A percentile compares a stretch with the other conserved stretches of the same genome.
Conservation (phyloP, 257 asterid genomes). For the Perilla frutescens region DNA sequence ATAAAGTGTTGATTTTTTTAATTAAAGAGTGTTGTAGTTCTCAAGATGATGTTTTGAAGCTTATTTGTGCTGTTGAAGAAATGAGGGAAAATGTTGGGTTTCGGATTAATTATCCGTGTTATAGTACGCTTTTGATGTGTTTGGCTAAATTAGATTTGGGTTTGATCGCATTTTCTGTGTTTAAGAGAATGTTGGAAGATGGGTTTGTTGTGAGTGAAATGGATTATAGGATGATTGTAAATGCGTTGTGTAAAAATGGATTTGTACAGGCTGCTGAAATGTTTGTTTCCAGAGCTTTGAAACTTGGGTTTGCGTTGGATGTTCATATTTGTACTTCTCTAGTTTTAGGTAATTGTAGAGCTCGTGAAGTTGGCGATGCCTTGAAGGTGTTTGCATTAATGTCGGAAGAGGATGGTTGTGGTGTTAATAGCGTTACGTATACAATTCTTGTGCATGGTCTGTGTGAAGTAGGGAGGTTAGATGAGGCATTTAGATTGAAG, state of each 20-base stretch:
- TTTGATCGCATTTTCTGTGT: constrained; percentile 42
- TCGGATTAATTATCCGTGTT: constrained; percentile 54
- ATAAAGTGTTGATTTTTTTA: constrained; percentile 41
- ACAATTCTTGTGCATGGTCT: constrained; percentile 50
- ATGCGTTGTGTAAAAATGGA: constrained; percentile 57
- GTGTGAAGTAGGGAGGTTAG: constrained; percentile 49
- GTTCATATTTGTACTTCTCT: constrained; percentile 48
- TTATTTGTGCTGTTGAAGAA: constrained; percentile 42
- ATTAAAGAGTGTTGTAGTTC: constrained; percentile 41
- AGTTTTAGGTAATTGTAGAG: constrained; percentile 52
- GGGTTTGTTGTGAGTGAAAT: constrained; percentile 46
- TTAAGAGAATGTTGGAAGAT: constrained; percentile 46
- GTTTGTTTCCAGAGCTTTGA: constrained; percentile 44
- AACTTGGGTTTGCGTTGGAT: constrained; percentile 47
- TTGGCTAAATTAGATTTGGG: constrained; percentile 53
- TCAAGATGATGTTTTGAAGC: constrained; percentile 45
- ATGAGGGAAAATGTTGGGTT: constrained; percentile 44
- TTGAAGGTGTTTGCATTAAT: constrained; percentile 52
- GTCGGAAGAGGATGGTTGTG: constrained; percentile 47
- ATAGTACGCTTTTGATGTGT: constrained; percentile 47
- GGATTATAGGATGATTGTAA: constrained; percentile 48
- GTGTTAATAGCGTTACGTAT: constrained; percentile 51
- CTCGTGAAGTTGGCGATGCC: constrained; percentile 45
- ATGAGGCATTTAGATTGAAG: constrained; percentile 45
- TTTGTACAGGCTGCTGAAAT: constrained; percentile 50